Percentiles rank a stretch among this genome's conserved stretches.
These are phyloP conservation scores for Osmanthus fragrans DNA, from an alignment of 257 asterid species.

Conservation along the genomic window DNA sequence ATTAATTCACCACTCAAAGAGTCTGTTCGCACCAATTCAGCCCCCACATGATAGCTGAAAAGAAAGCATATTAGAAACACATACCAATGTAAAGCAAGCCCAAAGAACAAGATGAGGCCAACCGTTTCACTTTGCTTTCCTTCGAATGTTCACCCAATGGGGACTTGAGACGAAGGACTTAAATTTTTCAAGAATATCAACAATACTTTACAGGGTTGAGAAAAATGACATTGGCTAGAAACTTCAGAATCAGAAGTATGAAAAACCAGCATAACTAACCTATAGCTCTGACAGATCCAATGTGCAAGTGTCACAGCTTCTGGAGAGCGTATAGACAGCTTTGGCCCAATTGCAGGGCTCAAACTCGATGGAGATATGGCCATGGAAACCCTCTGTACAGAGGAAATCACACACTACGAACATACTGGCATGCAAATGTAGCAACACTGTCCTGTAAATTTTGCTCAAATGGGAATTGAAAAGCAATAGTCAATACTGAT, in stretches of 20 bases:
- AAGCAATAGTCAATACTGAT: slow-evolving; percentile 84
- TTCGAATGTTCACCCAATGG: neutral
- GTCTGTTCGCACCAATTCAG: slow-evolving; percentile 60
- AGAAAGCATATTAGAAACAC: slow-evolving; percentile 12
- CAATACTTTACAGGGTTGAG: neutral
- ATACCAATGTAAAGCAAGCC: neutral
- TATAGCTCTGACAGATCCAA: slow-evolving; percentile 96
- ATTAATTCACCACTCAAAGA: slow-evolving; percentile 56
- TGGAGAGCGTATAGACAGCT: slow-evolving; percentile 74
- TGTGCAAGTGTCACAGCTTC: slow-evolving; percentile 90
- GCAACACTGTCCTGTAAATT: slow-evolving; percentile 80
- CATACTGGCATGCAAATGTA: slow-evolving; percentile 85
- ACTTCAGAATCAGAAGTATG: neutral
- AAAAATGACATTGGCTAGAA: neutral
- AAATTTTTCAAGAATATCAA: neutral
- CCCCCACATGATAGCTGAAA: slow-evolving; percentile 72
- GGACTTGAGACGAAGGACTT: no score
- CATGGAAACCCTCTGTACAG: slow-evolving; percentile 94
- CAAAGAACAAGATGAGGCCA: no score
- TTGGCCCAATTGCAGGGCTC: slow-evolving; percentile 54
- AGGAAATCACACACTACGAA: slow-evolving; percentile 88
- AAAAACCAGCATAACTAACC: slow-evolving; percentile 36
- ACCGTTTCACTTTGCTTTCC: no score
- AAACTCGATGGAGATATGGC: slow-evolving; percentile 82
- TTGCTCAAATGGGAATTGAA: slow-evolving; percentile 94